Evolutionary conservation across 2,329 filamentous ascomycete genomes (phyloP), one percentile per base, ranked within the genome.

Genomic region (Chaetomium sp.): DNA sequence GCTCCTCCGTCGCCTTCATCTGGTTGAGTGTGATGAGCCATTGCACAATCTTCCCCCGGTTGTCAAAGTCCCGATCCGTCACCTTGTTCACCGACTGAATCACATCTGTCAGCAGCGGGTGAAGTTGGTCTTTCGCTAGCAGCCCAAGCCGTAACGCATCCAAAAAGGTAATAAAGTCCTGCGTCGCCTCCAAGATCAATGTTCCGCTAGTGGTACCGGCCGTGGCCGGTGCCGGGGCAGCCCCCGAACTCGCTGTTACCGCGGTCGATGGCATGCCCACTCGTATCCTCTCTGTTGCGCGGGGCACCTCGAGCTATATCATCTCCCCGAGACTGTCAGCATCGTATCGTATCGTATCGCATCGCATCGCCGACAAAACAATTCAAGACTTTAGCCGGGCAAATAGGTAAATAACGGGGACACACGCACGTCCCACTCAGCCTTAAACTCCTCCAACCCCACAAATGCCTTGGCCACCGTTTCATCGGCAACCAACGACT

Each of bases 31-130:
- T 88, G 66, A 99, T 99, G 62, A 99, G 79, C 94, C 94, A 99
- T 70, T 96, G 91, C 55, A 99, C 91, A 65, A 99, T 97, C 79
- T 97, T 97, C 65, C 89, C 91, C 63, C 95, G 86, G 68, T 87
- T 91, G 64, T 97, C 91, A 69, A 99, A 99, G 66, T 97, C 92
- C 60, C 86, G 83, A 69, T 95, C 91, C 3, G 92, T 96, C 61
- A 99, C 94, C 68, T 95, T 94, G 73, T 97, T 97, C 61, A 96
- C 92, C 2, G 90, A 91, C 67, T 96, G 92, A 59, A 99, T 99
- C 14, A 96, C 90, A 65, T 97, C 94, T 1, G 91, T 92, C 2
- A 99, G 79, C 19, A 99, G 77, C 3, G 94, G 94, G 68, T 99
- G 95, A n/a, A 99, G 77, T 60, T 94, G 91, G 70, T 97, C 92